phyloP scores from a whole-genome alignment of 2,329 filamentous ascomycete genomes.

The Niveomyces coronatus region DNA sequence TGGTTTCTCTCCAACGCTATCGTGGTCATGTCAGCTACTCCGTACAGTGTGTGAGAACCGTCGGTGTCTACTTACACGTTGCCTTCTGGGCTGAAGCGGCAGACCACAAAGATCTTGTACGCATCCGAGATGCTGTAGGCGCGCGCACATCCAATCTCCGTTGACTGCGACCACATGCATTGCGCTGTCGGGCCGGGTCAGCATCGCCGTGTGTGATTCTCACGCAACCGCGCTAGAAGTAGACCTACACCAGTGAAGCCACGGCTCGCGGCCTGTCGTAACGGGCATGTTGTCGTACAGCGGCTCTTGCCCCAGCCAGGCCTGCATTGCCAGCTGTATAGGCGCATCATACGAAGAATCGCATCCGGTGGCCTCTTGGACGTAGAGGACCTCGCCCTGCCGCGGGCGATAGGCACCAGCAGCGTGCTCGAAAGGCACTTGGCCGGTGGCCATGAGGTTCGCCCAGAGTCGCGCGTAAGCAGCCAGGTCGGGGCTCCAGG shows the following conservation, averaged over 20 bases:
- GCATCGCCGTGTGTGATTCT: no score
- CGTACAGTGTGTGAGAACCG: conserved; percentile 1
- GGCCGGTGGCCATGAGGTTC: conserved; percentile 21
- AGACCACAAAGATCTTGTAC: conserved; percentile 24
- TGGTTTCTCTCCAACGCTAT: conserved; percentile 21
- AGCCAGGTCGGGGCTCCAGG: conserved; percentile 21
- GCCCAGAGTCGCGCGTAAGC: conserved; percentile 25
- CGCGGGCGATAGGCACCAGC: conserved; percentile 19
- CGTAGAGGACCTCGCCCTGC: conserved; percentile 27
- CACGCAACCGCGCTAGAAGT: no score
- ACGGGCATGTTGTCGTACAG: conserved; percentile 22
- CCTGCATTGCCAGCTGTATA: conserved; percentile 19
- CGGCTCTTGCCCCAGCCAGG: conserved; percentile 22
- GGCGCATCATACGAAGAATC: conserved; percentile 20
- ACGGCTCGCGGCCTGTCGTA: conserved; percentile 22
- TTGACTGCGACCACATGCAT: conserved; percentile 25
- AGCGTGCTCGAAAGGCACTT: conserved; percentile 22
- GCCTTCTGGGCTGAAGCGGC: conserved; percentile 24
- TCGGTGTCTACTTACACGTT: conserved; percentile 23
- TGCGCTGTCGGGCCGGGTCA: conserved; percentile 20
- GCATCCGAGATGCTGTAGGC: conserved; percentile 21
- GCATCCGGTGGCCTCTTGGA: conserved; percentile 20
- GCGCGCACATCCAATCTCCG: conserved; percentile 23
- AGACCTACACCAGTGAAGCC: conserved; percentile 28
- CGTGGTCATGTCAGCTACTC: conserved; percentile 2